Base-by-base conservation (phyloP, 768 basidiomycete species). In the Candolleomyces eurysporus region DNA sequence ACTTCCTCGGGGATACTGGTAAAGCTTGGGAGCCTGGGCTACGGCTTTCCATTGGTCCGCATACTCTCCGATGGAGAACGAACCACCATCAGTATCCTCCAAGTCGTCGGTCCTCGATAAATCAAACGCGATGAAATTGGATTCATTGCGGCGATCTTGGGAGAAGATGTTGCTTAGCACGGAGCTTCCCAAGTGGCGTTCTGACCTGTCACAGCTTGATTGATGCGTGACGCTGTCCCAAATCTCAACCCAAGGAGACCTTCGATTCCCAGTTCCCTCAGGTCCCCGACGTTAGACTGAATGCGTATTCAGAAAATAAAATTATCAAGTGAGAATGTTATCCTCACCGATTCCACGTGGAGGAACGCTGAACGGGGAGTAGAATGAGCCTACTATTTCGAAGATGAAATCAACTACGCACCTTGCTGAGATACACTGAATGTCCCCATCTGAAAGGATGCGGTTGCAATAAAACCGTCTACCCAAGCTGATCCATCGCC, bases 61-160 rank as follows among this genome's bases (percentile, higher is more conserved):
- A 67, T 78, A 79, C 59, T 77, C 79, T 48, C 80, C 77, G 45
- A 82, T 77, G 2, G 72, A 67, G 65, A 83, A 71, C 2, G 72
- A 71, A 0, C 81, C 81, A 17, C 59, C 59, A 48, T 77, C 79
- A 10, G 69, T 69, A 1, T 74, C 78, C n/a, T 75, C 65, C 39
- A 77, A 76, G 16, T 77, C 66, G 52, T 81, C 75, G 1, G 71
- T 69, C 1, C 80, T 71, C 6, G 78, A 71, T 16, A 82, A 72
- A 16, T 79, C 73, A 31, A 83, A 63, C 5, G 76, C 76, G 63
- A 83, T 67, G 21, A 80, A 73, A 36, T 74, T 77, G 4, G 79
- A 74, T 0, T 68, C 61, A 10, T 64, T 58, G 0, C 76, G 66
- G 55, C 76, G 66, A 36, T 36, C 36, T 60, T 77, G 74, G 0